Evolutionary conservation across 345 rosid genomes (phyloP).

Genomic region (Stellera chamaejasme): DNA sequence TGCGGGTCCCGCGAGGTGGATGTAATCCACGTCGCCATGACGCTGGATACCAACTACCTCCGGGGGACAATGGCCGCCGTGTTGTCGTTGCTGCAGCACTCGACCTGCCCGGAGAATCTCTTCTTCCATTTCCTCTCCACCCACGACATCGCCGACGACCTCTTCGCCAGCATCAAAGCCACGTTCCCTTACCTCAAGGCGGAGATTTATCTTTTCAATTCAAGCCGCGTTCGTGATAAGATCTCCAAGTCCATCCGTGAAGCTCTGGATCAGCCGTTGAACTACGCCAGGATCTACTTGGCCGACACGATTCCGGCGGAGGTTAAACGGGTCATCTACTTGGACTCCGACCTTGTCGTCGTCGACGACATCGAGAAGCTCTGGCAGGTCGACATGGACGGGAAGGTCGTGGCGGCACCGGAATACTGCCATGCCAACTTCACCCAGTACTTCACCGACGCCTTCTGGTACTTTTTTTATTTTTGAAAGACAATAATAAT

Average conservation of each 20-base stretch:
- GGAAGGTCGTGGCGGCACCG: slow-evolving; percentile 32
- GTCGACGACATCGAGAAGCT: slow-evolving; percentile 34
- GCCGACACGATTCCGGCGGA: slow-evolving; percentile 23
- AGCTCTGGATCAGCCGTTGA: slow-evolving; percentile 39
- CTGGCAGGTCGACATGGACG: slow-evolving; percentile 32
- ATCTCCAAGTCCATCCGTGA: slow-evolving; percentile 38
- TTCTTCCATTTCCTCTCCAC: slow-evolving; percentile 28
- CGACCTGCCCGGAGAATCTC: slow-evolving; percentile 34
- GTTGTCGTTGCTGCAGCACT: slow-evolving; percentile 31
- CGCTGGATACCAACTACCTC: slow-evolving; percentile 38
- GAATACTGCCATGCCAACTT: slow-evolving; percentile 39
- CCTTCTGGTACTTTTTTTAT: slow-evolving; percentile 19
- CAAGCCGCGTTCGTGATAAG: slow-evolving; percentile 30
- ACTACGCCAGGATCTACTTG: slow-evolving; percentile 35
- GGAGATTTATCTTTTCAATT: slow-evolving; percentile 23
- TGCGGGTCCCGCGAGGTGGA: slow-evolving; percentile 12
- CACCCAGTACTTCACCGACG: slow-evolving; percentile 27
- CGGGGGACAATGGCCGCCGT: slow-evolving; percentile 40
- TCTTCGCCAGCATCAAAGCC: slow-evolving; percentile 28
- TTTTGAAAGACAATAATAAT: no score
- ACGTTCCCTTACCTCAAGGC: slow-evolving; percentile 32
- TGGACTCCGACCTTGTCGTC: slow-evolving; percentile 33
- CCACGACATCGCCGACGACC: slow-evolving; percentile 16
- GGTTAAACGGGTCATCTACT: slow-evolving; percentile 32
- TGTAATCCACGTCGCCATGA: slow-evolving; percentile 35